A percentile compares a stretch with the other conserved stretches of the same genome.
phyloP scores from a whole-genome alignment of 768 basidiomycete species.

The Steccherinum ochraceum region DNA sequence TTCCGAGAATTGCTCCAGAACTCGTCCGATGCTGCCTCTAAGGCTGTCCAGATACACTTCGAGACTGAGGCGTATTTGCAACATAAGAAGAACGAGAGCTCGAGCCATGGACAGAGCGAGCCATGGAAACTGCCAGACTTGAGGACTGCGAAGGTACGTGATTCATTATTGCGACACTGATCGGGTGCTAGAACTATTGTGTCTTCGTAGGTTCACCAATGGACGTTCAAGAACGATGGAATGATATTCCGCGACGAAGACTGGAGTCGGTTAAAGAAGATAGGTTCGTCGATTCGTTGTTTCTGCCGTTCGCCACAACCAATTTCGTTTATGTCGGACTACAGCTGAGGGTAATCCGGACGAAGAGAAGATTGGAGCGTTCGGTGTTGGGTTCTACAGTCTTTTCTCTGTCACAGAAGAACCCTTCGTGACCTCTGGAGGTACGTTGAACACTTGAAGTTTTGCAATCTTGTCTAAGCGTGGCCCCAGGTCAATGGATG shows the following conservation, averaged over 20 bases:
- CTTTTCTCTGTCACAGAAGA: slow-evolving; percentile 80
- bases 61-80: slow-evolving; percentile 52
- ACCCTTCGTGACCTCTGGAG: slow-evolving; percentile 77
- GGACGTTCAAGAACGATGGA: slow-evolving; percentile 88
- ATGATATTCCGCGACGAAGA: slow-evolving; percentile 77
- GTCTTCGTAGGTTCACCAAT: slow-evolving; percentile 56
- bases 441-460: slow-evolving; percentile 31
- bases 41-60: slow-evolving; percentile 72
- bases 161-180: background rate
- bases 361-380: slow-evolving; percentile 94
- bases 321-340: background rate
- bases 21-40: slow-evolving; percentile 85
- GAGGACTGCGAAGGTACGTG: slow-evolving; percentile 52
- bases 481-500: slow-evolving; percentile 74
- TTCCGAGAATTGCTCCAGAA: slow-evolving; percentile 91
- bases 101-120: slow-evolving; percentile 1
- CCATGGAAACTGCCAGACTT: slow-evolving; percentile 47
- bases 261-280: slow-evolving; percentile 87
- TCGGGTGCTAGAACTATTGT: background rate
- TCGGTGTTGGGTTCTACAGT: slow-evolving; percentile 86
- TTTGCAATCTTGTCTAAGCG: slow-evolving; percentile 16
- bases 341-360: slow-evolving; percentile 90
- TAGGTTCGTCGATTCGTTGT: slow-evolving; percentile 40
- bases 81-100: slow-evolving; percentile 17
- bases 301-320: background rate